Conservation (phyloP, 768 basidiomycete genomes). For the Boletellus ananas region DNA sequence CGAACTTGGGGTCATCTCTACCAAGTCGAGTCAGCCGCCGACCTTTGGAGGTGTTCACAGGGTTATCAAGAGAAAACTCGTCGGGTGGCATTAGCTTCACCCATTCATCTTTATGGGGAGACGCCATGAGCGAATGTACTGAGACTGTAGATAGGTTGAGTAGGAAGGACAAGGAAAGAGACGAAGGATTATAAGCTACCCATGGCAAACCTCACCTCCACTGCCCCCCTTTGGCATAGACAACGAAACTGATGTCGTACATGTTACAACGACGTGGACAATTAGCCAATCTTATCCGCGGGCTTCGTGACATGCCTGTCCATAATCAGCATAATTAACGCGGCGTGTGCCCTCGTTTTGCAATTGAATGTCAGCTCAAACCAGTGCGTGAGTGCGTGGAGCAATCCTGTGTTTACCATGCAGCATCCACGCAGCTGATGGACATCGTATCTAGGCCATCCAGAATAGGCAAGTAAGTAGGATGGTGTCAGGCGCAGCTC, state of each 20-base stretch:
- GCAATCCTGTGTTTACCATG: slow-evolving; percentile 19
- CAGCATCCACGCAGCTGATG: slow-evolving; percentile 18
- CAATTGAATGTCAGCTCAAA: neutral
- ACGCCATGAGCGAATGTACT: slow-evolving; percentile 15
- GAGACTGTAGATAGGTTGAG: neutral
- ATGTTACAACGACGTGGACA: slow-evolving; percentile 18
- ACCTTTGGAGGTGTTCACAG: slow-evolving; percentile 35
- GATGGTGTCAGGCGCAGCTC: slow-evolving; percentile 19
- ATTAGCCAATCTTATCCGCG: slow-evolving; percentile 16
- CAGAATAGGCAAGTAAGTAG: slow-evolving; percentile 26
- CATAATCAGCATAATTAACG: slow-evolving; percentile 11
- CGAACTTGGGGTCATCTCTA: slow-evolving; percentile 33
- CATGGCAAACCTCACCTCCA: slow-evolving; percentile 19
- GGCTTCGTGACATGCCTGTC: slow-evolving; percentile 2
- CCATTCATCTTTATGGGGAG: slow-evolving; percentile 23
- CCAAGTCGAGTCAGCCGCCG: slow-evolving; percentile 42
- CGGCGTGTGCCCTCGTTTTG: slow-evolving; percentile 3
- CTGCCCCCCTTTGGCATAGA: slow-evolving; percentile 21
- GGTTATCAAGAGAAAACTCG: slow-evolving; percentile 39
- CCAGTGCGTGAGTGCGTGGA: neutral
- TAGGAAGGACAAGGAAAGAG: neutral
- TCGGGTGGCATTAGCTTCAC: slow-evolving; percentile 29
- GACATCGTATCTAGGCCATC: slow-evolving; percentile 7
- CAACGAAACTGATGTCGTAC: slow-evolving; percentile 1
- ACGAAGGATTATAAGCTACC: slow-evolving; percentile 20